Conservation (phyloP, 148 eudicot genomes). For the Amaranthus cruentus region DNA sequence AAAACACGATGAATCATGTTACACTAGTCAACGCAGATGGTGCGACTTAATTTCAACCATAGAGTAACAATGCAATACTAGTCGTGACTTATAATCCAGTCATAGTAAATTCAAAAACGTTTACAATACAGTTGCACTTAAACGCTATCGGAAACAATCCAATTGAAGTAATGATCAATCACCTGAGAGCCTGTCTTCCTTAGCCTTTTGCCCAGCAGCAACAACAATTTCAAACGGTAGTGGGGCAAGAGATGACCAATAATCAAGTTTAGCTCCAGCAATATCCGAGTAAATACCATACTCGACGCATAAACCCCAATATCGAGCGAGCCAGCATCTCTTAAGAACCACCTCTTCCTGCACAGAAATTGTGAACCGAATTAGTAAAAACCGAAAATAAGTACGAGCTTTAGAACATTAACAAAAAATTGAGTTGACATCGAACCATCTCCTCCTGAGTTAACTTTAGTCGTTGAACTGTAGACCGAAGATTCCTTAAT, state of each 20-base stretch:
- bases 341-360: conserved; percentile 97
- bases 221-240: conserved; percentile 72
- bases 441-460: conserved; percentile 86
- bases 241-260: conserved; percentile 84
- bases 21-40: too few relatives aligned
- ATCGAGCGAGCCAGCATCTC: conserved; percentile 96
- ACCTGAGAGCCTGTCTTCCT: conserved; percentile 50
- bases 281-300: conserved; percentile 85
- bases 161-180: conserved; percentile 1
- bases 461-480: conserved; percentile 68
- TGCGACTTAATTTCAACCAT: too few relatives aligned
- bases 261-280: conserved; percentile 64
- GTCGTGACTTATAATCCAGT: too few relatives aligned
- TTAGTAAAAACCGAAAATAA: conserved; percentile 24
- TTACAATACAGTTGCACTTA: background rate
- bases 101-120: too few relatives aligned
- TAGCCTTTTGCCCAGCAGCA: conserved; percentile 84
- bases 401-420: background rate
- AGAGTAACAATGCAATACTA: too few relatives aligned
- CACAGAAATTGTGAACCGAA: conserved; percentile 33
- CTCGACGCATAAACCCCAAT: conserved; percentile 69
- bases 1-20: too few relatives aligned
- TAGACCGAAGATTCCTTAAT: conserved; percentile 53
- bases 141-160: conserved; percentile 1
- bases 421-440: conserved; percentile 16